Conservation (phyloP, 495 filamentous ascomycete genomes). For the Penicillium coprophilum region DNA sequence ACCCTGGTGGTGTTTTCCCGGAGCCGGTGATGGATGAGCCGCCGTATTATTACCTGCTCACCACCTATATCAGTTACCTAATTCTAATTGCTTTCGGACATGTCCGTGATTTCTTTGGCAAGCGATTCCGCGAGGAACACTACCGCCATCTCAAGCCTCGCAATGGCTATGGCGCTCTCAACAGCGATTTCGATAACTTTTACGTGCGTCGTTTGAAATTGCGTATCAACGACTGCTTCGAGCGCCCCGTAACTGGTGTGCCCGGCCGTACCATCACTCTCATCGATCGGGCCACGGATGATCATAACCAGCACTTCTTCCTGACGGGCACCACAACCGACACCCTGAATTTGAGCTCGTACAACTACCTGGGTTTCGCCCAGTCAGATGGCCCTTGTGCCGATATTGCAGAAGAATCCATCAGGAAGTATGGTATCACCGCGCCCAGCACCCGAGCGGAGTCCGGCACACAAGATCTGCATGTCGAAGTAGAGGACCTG, state of each 20-base stretch:
- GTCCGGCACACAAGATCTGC: conserved; percentile 82
- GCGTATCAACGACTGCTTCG: conserved; percentile 95
- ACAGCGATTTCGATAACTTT: conserved; percentile 98
- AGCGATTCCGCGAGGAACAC: conserved; percentile 78
- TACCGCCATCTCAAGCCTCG: conserved; percentile 79
- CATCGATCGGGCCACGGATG: conserved; percentile 80
- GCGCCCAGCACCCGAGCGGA: conserved; percentile 79
- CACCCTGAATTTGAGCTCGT: conserved; percentile 96
- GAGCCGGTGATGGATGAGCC: conserved; percentile 92
- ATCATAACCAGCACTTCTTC: conserved; percentile 85
- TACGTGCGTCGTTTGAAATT: conserved; percentile 90
- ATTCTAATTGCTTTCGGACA: conserved; percentile 95
- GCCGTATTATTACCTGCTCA: conserved; percentile 92
- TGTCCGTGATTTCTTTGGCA: conserved; percentile 95
- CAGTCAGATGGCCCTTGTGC: conserved; percentile 97
- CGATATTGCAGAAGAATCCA: conserved; percentile 82
- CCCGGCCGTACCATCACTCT: conserved; percentile 92
- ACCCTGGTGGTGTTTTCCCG: conserved; percentile 72
- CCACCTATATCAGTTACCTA: conserved; percentile 96
- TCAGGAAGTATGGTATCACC: conserved; percentile 81
- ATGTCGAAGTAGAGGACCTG: conserved; percentile 82
- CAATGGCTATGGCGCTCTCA: conserved; percentile 94
- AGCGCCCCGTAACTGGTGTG: conserved; percentile 86
- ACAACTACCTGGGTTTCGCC: conserved; percentile 98
- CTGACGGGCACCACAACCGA: conserved; percentile 90